Conservation (phyloP, 139 green algal species). For the Medakamo hakoo region DNA sequence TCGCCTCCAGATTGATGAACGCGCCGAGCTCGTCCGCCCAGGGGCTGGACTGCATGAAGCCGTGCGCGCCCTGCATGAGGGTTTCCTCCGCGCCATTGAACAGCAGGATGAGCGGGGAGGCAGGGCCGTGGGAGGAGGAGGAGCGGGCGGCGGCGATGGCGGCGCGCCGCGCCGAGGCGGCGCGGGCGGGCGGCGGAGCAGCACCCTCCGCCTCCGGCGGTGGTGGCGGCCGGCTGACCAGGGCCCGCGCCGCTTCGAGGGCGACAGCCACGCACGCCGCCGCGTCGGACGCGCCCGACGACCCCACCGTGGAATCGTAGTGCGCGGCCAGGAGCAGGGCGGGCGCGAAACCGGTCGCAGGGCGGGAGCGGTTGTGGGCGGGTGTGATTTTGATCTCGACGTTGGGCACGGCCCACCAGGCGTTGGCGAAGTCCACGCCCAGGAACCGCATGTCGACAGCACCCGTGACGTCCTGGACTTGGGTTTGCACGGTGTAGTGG, state of each 20-base stretch:
- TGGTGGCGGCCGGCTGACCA: not conserved
- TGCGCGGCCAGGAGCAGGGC: slow-evolving; percentile 30
- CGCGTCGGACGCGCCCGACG: slow-evolving; percentile 2
- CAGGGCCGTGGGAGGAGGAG: slow-evolving; percentile 35
- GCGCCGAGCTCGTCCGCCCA: slow-evolving; percentile 23
- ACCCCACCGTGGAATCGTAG: slow-evolving; percentile 27
- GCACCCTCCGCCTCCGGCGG: not conserved
- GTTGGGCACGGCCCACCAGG: not conserved
- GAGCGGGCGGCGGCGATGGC: not conserved
- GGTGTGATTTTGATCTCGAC: not conserved
- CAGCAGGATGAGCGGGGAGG: slow-evolving; percentile 42
- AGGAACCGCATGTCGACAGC: not conserved
- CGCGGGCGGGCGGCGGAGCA: not conserved
- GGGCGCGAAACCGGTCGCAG: too few species aligned
- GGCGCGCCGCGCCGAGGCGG: not conserved
- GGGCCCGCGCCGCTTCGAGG: not conserved
- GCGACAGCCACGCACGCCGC: not conserved
- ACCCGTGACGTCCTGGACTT: not conserved
- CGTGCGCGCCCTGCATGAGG: slow-evolving; percentile 18
- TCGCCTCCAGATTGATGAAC: slow-evolving; percentile 65
- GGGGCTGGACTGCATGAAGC: slow-evolving; percentile 20
- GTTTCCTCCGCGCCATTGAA: slow-evolving; percentile 51
- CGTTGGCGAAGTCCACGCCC: not conserved
- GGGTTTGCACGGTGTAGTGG: too few species aligned
- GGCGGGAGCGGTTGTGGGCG: not conserved